phyloP scores from a whole-genome alignment of 352 stramenopile species.

The Phytophthora rubi region DNA sequence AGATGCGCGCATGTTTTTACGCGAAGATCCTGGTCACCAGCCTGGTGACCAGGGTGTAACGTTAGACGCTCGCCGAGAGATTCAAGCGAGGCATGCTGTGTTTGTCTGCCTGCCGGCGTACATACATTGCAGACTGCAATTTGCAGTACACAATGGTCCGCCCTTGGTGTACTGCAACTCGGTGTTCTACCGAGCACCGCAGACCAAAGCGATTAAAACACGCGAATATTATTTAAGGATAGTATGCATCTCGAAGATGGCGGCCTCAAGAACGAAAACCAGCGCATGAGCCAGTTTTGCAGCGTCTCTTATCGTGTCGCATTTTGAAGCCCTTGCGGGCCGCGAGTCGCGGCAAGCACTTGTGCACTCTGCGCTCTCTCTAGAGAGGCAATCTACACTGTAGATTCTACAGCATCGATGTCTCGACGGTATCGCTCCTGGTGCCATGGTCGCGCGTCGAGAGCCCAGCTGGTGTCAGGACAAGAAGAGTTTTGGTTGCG shows the following conservation, averaged over 20 bases:
- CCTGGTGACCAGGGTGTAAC: neutral
- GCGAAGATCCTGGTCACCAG: slow-evolving; percentile 6
- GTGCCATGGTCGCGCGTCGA: slow-evolving; percentile 12
- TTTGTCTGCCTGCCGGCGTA: neutral
- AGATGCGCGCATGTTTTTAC: slow-evolving; percentile 5
- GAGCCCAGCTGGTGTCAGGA: slow-evolving; percentile 12
- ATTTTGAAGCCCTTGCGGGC: neutral
- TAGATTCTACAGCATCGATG: neutral
- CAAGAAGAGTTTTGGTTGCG: slow-evolving; percentile 15
- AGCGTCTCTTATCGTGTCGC: slow-evolving; percentile 28
- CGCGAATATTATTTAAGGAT: neutral
- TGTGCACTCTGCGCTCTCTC: neutral
- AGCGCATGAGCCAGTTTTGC: slow-evolving; percentile 14
- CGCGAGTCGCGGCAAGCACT: neutral
- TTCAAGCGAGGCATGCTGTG: too few relatives aligned
- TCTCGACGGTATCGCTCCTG: neutral
- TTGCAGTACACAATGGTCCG: neutral
- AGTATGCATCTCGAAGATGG: neutral
- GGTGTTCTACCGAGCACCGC: neutral
- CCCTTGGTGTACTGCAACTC: neutral
- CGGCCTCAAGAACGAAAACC: slow-evolving; percentile 10
- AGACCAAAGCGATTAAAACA: slow-evolving; percentile 5
- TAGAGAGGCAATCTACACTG: neutral
- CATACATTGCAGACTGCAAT: too few relatives aligned
- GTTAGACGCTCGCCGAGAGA: too few relatives aligned